These are phyloP conservation scores for Nigrospora osmanthi DNA, from an alignment of 2,329 filamentous ascomycete genomes.

Conservation along the genomic window DNA sequence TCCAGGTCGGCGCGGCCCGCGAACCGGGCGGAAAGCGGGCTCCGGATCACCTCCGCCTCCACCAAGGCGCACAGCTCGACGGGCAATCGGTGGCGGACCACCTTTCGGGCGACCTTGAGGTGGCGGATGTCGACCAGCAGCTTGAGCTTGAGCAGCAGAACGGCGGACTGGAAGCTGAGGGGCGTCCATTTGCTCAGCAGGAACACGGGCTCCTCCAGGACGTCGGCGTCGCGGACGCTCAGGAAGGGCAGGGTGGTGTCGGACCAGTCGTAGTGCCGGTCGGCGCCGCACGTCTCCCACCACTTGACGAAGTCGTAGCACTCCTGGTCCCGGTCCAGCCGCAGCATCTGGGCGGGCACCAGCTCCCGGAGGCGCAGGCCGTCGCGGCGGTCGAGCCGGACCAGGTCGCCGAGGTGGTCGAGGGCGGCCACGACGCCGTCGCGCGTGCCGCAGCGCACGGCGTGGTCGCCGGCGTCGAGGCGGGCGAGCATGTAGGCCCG, in stretches of 20 bases:
- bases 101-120: conserved; percentile 11
- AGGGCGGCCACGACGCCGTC: conserved; percentile 27
- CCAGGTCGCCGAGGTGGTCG: conserved; percentile 32
- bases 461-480: conserved; percentile 18
- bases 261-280: conserved; percentile 24
- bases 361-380: conserved; percentile 32
- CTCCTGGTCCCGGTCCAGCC: conserved; percentile 41
- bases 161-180: conserved; percentile 6
- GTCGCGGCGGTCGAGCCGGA: conserved; percentile 35
- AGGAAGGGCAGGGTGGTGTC: conserved; percentile 19
- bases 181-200: background rate
- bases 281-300: conserved; percentile 12
- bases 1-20: conserved; percentile 2
- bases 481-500: conserved; percentile 35
- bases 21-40: conserved; percentile 12
- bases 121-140: conserved; percentile 18
- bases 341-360: conserved; percentile 32
- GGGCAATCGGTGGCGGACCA: conserved; percentile 9
- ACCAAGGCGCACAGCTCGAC: conserved; percentile 10
- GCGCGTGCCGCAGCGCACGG: conserved; percentile 23
- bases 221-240: conserved; percentile 11
- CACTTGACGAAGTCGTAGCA: conserved; percentile 35
- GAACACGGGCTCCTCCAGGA: conserved; percentile 9
- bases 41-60: conserved; percentile 11
- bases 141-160: conserved; percentile 17